Conservation (phyloP, 306 rosid species). For the Potentilla sterilis region DNA sequence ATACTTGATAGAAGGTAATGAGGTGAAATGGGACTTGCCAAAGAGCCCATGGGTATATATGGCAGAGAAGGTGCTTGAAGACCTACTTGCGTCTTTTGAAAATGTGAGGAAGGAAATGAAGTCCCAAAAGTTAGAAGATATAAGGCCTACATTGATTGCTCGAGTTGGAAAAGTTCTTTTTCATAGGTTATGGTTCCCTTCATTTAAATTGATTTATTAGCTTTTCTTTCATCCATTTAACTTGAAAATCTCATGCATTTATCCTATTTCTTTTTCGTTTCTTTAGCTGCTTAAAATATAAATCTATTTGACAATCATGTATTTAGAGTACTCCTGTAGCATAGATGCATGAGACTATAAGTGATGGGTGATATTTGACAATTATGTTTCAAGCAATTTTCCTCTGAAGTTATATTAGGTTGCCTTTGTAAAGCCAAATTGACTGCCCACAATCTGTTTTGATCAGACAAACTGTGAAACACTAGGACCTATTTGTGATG, state of each 20-base stretch:
- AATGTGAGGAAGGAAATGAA: constrained; percentile 24
- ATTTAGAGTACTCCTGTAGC: neutral
- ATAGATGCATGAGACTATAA: neutral
- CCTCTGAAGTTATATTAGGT: neutral
- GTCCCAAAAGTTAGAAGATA: neutral
- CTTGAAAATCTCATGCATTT: neutral
- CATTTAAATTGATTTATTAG: neutral
- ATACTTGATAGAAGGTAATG: constrained; percentile 11
- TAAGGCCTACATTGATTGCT: constrained; percentile 33
- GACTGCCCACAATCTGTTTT: neutral
- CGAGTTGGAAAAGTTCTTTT: constrained; percentile 48
- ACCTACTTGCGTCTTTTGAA: constrained; percentile 31
- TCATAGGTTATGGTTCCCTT: constrained; percentile 30
- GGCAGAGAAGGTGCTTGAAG: constrained; percentile 31
- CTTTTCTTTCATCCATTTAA: neutral
- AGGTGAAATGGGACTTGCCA: constrained; percentile 7
- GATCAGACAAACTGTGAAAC: neutral
- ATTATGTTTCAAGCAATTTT: neutral
- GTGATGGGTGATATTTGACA: neutral
- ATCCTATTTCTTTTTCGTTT: neutral
- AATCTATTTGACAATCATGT: neutral
- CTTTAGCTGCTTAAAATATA: neutral
- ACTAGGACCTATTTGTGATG: neutral
- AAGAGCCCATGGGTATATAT: constrained; percentile 31
- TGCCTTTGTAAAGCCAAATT: neutral